Base-by-base conservation (phyloP, 2,329 filamentous ascomycete species). In the Incumbomyces delicatus region DNA sequence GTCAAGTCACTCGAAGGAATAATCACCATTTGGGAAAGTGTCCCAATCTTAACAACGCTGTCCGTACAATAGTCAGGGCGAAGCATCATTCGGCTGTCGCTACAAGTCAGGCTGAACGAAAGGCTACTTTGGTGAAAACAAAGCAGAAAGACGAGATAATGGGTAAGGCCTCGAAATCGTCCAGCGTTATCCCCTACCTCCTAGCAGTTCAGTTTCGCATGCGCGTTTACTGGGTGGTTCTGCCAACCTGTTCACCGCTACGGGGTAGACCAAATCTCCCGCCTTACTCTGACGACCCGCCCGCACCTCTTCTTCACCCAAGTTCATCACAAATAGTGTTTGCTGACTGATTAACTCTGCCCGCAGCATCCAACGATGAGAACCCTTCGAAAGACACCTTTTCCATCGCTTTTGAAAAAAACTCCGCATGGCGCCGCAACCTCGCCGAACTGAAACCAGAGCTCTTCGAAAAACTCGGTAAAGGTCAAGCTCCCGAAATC, bases 391-490 rank as follows among this genome's bases (percentile, higher is more conserved):
- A 44, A 22, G 53, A 57, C 41, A 52, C 52, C 34, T 53, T 52
- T 42, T 30, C 46, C 35, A 50, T 54, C 18, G 55, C 53, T 17
- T 57, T 57, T 43, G 55, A 57, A 47, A 53, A 52, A 48, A 57
- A 57, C 48, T 51, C 45, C 31, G 33, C 44, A 16, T 57, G 55
- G 55, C 55, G 55, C 6, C 55, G 55, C 16, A 54, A 54, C 16
- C 52, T 57, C 18, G 53, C 53, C 46, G 53, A 56, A 40, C 42
- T 48, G 4, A 40, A 88, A 53, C 83, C 85, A 1, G 71, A 78
- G 13, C 81, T 87, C 68, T 87, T 90, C 68, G 69, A 76, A 39
- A 77, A 73, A 49, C 73, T 86, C 42, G 78, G 81, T 22, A 70
- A 72, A 50, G 82, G 83, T 53, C 85, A 90, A 64, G 66, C 74